Base-by-base conservation (phyloP, 2,329 filamentous ascomycete genomes). In the Exophiala alcalophila region DNA sequence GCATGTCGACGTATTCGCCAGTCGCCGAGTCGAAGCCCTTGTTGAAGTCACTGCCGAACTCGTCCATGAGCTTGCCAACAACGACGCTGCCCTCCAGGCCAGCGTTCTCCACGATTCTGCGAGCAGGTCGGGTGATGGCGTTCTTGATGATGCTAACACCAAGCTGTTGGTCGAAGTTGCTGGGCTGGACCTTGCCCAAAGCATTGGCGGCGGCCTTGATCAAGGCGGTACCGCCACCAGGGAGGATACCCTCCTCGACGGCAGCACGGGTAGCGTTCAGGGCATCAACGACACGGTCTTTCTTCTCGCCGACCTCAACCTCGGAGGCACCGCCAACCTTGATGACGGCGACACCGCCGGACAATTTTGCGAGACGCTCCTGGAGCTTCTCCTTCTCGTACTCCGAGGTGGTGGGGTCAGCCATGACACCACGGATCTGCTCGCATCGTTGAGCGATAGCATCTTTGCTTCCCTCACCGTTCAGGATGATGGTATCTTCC, bases 371-470 rank as follows among this genome's bases (percentile, higher is more conserved):
- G 50, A 98, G 86, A 74, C 92, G 92, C 78, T 98, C 92, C 76
- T 97, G 92, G 56, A 98, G 87, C 83, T 98, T 98, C 85, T 98
- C 92, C 81, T 96, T 97, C 81, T 98, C 92, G 74, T 98, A 98
- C 65, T 98, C 92, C 34, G 90, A 96, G 54, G 92, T 98, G 59
- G 80, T 83, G 56, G 91, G 85, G 74, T 98, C 92, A 52, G 76
- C 78, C 76, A 96, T 95, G 71, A 97, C 89, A 58, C 91, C 90
- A 59, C 92, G 90, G 71, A 98, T 98, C 78, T 98, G 92, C 75
- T 98, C 92, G 73, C 92, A 97, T 66, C 92, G 86, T 78, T 96
- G 89, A 55, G 86, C 72, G 61, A 98, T 94, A 56, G 78, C 69
- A 64, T 98, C 92, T 80, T 97, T 96, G 83, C 75, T 84, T 54